phyloP scores from a whole-genome alignment of 1,284 basidiomycete species.

The Exobasidium rhododendri region DNA sequence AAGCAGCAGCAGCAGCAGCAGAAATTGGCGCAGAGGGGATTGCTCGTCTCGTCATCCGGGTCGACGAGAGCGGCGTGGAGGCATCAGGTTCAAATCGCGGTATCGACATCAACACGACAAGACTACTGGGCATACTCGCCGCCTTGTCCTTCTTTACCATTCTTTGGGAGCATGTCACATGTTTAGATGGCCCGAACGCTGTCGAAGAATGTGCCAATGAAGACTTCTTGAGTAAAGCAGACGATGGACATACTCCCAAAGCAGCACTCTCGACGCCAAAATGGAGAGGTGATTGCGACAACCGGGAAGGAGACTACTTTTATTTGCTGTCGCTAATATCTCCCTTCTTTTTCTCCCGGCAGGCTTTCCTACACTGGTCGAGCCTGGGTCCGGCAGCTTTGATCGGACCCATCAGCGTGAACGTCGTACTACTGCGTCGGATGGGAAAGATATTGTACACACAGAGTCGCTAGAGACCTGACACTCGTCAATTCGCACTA shows the following conservation, averaged over 20 bases:
- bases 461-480: neutral
- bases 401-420: conserved; percentile 29
- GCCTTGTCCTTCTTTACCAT: conserved; percentile 20
- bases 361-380: conserved; percentile 28
- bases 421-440: neutral
- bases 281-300: conserved; percentile 20
- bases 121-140: conserved; percentile 29
- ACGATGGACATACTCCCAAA: conserved; percentile 2
- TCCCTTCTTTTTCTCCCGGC: too few relatives aligned
- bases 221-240: conserved; percentile 4
- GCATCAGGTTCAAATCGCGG: neutral
- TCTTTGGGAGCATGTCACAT: conserved; percentile 34
- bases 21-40: conserved; percentile 19
- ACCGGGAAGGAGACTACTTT: neutral
- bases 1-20: neutral
- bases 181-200: conserved; percentile 42
- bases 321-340: too few relatives aligned
- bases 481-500: too few relatives aligned
- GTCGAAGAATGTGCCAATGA: conserved; percentile 22
- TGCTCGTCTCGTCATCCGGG: conserved; percentile 22
- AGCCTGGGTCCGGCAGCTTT: conserved; percentile 32
- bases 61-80: conserved; percentile 9
- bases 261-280: conserved; percentile 9
- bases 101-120: conserved; percentile 17
- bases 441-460: neutral